These are phyloP conservation scores for Lichtheimia ornata DNA, from an alignment of 371 early-diverging fungal species.

Conservation along the genomic window DNA sequence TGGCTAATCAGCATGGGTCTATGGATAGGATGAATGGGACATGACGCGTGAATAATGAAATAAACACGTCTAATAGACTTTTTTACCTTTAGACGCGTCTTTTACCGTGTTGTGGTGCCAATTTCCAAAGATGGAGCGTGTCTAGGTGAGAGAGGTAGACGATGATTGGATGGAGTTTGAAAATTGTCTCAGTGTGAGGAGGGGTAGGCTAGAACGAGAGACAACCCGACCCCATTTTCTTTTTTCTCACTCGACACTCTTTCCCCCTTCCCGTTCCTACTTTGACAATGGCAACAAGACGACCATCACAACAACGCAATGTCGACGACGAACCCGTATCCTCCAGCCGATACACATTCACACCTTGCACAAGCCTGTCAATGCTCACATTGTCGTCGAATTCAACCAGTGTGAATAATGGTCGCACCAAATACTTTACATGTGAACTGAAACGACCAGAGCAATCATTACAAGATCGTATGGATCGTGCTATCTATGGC, in stretches of 20 bases:
- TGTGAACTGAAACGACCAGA: slow-evolving; percentile 5
- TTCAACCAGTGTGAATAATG: neutral
- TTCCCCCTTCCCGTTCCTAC: neutral
- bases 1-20: too few species aligned
- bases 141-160: neutral
- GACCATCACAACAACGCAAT: neutral
- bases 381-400: neutral
- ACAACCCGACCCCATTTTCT: neutral
- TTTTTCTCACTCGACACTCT: slow-evolving; percentile 1
- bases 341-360: neutral
- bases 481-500: neutral
- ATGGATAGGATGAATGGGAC: too few species aligned
- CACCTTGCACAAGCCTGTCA: neutral
- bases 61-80: neutral
- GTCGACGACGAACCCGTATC: neutral
- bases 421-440: neutral
- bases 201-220: too few species aligned
- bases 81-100: slow-evolving; percentile 1
- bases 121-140: slow-evolving; percentile 3
- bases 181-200: too few species aligned
- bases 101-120: slow-evolving; percentile 1
- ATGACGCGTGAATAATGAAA: too few species aligned
- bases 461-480: neutral
- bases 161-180: neutral
- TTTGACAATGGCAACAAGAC: neutral